Evolutionary conservation across 1,284 basidiomycete species (phyloP), one percentile per base, ranked within the genome.

Genomic region (Microbotryum saponariae): DNA sequence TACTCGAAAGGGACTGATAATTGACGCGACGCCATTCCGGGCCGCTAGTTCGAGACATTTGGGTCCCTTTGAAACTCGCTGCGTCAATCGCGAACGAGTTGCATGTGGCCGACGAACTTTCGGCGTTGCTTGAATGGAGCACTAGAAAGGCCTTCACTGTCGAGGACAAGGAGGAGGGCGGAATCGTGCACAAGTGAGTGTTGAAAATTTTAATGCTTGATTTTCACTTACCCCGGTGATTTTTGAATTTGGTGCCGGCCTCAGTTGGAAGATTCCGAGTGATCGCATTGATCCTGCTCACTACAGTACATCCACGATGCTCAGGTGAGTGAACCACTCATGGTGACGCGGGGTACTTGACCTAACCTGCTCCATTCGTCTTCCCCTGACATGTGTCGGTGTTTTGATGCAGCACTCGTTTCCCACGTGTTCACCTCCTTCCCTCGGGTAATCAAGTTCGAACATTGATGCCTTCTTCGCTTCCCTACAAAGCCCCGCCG

Each of bases 161-260:
- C 37, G 62, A 68, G n/a, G 67, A 68, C 47, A 64, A 62, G 42
- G 67, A 68, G 25, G 60, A 64, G 33, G 62, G 60, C 9, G 64
- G 64, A 0, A 12, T 68, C 0, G 60, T 66, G 8, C 67, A 68
- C 62, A 68, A 68, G 66, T 68, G 23, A 21, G 63, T 54, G 10
- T 0, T 20, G 14, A 6, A 4, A 29, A n/a, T 9, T 10, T 7
- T 16, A 31, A 31, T 8, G 31, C 7, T 12, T n/a, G 4, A n/a
- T 8, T 54, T 12, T 6, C 23, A 23, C 37, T 51, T 33, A 48
- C 20, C 8, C 20, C n/a, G 14, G 3, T 37, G 16, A 37, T 12
- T 29, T 23, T 25, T 10, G 3, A 8, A 14, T 1, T 21, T 14
- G 4, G 10, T 12, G 8, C 5, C 2, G 23, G 9, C 3, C 27